phyloP scores from a whole-genome alignment of 2,329 filamentous ascomycete genomes.

The Colletotrichum graminicola region DNA sequence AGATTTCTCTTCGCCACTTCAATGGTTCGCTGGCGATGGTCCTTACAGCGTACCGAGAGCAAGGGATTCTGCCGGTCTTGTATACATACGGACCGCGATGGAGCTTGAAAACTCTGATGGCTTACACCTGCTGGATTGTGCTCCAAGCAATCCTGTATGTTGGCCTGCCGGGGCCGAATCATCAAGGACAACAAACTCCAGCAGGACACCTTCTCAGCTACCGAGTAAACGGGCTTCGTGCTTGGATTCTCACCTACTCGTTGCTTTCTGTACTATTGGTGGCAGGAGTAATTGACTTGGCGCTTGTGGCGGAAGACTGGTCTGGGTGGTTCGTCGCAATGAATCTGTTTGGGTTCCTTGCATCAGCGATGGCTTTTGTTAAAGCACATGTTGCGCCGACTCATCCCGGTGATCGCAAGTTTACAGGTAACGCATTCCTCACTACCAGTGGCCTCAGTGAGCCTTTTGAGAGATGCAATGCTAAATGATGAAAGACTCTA shows the following conservation, averaged over 20 bases:
- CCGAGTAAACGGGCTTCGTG: constrained; percentile 53
- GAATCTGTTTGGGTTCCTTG: constrained; percentile 51
- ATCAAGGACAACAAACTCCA: no score
- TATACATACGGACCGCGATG: no score
- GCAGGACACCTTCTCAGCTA: no score
- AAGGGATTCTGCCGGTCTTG: no score
- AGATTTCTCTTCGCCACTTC: no score
- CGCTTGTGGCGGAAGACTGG: constrained; percentile 58
- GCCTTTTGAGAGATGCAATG: not conserved
- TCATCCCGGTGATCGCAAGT: constrained; percentile 15
- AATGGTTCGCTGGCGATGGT: no score
- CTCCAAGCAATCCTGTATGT: no score
- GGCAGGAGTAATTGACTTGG: constrained; percentile 51
- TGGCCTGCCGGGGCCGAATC: no score
- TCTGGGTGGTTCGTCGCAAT: constrained; percentile 53
- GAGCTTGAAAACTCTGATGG: no score
- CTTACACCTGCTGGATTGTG: no score
- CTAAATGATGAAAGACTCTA: constrained; percentile 47
- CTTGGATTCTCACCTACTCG: constrained; percentile 55
- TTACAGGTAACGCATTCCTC: constrained; percentile 7
- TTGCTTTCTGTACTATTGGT: constrained; percentile 46
- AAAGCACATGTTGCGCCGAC: constrained; percentile 8
- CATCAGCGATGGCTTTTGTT: constrained; percentile 1
- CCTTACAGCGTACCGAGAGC: no score
- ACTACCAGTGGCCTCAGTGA: not conserved